These are phyloP conservation scores for Rhizopogon sp. DNA, from an alignment of 768 basidiomycete species.

Conservation along the genomic window DNA sequence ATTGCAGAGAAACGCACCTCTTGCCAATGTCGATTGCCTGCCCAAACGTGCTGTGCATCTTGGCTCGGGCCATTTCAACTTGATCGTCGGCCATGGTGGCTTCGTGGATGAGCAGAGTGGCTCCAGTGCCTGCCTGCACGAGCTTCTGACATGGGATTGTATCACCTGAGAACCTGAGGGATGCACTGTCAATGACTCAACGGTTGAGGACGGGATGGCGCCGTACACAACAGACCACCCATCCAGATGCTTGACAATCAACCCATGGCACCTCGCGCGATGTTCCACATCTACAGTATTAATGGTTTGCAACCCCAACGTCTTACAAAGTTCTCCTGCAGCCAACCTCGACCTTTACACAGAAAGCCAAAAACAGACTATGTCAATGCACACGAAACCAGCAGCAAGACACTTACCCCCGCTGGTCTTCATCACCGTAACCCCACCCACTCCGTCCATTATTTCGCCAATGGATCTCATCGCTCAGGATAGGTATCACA, in stretches of 20 bases:
- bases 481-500: conserved; percentile 51
- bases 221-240: conserved; percentile 44
- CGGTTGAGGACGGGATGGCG: not conserved
- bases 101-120: conserved; percentile 89
- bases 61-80: conserved; percentile 60
- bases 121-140: conserved; percentile 54
- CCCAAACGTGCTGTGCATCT: conserved; percentile 87
- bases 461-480: conserved; percentile 46
- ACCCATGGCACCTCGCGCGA: conserved; percentile 67
- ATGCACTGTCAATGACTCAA: not conserved
- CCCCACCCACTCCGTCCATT: conserved; percentile 10
- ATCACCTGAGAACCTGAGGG: conserved; percentile 85
- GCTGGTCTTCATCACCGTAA: not conserved
- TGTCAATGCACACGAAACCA: not conserved
- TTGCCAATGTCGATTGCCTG: conserved; percentile 80
- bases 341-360: conserved; percentile 37
- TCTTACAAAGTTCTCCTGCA: conserved; percentile 39
- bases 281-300: conserved; percentile 71
- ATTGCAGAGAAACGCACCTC: conserved; percentile 38
- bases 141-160: conserved; percentile 74
- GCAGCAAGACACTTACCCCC: not conserved
- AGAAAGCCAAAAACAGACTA: not conserved
- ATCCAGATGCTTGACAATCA: conserved; percentile 58
- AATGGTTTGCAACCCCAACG: conserved; percentile 56
- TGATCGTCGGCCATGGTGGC: conserved; percentile 89